Evolutionary conservation across 768 basidiomycete genomes (phyloP), one percentile per base, ranked within the genome.

Genomic region (Daedaleopsis sinensis): DNA sequence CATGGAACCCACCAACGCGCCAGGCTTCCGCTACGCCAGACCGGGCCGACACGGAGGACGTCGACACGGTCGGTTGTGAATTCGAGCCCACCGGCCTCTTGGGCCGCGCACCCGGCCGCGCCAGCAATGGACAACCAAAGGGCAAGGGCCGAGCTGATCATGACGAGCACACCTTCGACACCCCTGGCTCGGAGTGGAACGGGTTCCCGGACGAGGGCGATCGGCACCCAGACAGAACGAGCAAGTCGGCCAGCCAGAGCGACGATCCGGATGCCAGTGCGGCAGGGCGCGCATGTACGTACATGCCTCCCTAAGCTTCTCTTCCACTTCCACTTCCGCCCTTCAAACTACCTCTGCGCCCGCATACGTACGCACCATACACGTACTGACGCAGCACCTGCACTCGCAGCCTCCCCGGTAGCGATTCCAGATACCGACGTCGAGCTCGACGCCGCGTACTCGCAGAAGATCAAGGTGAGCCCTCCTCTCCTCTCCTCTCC

Each of bases 401-500:
- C 1, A 12, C 18, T 5, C 19, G 4, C 38, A 61, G 64, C 68
- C 18, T 63, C 69, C 2, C 64, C 67, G 3, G 47, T 64, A 6
- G 24, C 65, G 15, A 35, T 70, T 15, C 58, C 63, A 13, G 57
- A 62, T 18, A 59, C 61, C n/a, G 68, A 70, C 37, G 44, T 72
- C n/a, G 68, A 71, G 52, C 58, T 74, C 35, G 74, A 69, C 21
- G 71, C 68, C 18, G 51, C 64, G 7, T 68, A 63, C 37, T 74
- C 72, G 11, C 67, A 71, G 52, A 73, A 75, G 57, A 69, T 76
- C 36, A 68, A 72, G 10, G 71, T 74, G 36, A 32, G 71, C 51
- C n/a, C 5, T 48, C 18, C 15, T 16, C 2, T 13, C 38, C 19
- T 49, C 9, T 42, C 51, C 9, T 18, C 35, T n/a, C 37, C 27